Conservation (phyloP, 2,329 filamentous ascomycete genomes). For the Aureobasidium melanogenum region DNA sequence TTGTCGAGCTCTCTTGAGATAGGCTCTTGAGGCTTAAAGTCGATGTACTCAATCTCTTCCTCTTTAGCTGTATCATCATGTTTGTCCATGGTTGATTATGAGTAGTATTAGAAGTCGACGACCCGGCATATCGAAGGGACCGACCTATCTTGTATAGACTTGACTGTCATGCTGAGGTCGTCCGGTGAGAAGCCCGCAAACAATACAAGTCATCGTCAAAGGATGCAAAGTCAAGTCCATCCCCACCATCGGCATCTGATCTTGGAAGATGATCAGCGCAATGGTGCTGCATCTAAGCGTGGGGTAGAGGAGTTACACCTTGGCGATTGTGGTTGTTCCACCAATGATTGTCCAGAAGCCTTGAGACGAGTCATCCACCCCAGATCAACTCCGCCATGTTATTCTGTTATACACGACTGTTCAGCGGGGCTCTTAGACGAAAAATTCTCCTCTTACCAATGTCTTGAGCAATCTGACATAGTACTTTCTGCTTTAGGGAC, state of each 20-base stretch:
- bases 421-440: too few relatives aligned
- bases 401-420: too few relatives aligned
- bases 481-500: too few relatives aligned
- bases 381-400: neutral
- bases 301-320: neutral
- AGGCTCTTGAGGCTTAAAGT: neutral
- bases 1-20: neutral
- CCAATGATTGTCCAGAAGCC: neutral
- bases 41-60: neutral
- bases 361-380: neutral
- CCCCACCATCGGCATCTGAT: neutral
- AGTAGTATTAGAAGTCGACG: too few relatives aligned
- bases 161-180: neutral
- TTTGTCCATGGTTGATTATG: neutral
- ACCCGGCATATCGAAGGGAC: neutral
- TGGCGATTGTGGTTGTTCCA: neutral
- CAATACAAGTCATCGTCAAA: neutral
- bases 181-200: neutral
- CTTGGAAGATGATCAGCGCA: neutral
- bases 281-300: neutral
- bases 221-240: neutral
- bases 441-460: too few relatives aligned
- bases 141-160: neutral
- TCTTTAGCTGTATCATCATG: neutral
- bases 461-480: too few relatives aligned